Percentiles rank a stretch among this genome's conserved stretches.
Evolutionary conservation across 192 early-diverging fungal species (phyloP).

Genomic region (Coemansia sp.): DNA sequence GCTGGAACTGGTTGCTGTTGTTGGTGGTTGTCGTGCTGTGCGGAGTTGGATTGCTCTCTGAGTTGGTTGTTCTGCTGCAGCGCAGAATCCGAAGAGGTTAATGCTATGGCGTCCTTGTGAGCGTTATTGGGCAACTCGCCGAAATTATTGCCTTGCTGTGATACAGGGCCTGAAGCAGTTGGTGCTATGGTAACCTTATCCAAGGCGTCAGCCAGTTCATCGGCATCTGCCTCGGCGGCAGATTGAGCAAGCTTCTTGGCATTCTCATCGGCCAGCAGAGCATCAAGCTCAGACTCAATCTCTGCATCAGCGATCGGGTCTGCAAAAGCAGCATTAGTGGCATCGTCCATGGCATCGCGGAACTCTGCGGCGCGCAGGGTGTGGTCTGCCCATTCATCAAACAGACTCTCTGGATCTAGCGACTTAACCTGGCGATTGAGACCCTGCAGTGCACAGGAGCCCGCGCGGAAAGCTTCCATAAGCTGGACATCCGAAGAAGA

Average conservation of each 20-base stretch:
- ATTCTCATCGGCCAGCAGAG: conserved; percentile 17
- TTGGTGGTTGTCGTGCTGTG: too few relatives aligned
- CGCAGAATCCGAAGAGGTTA: too few relatives aligned
- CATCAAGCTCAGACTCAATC: conserved; percentile 45
- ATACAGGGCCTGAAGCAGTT: background rate
- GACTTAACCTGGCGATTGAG: conserved; percentile 16
- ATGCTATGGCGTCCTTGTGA: too few relatives aligned
- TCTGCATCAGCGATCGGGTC: conserved; percentile 12
- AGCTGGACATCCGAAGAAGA: conserved; percentile 38
- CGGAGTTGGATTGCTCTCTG: too few relatives aligned
- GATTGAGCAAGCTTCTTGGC: background rate
- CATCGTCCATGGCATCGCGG: conserved; percentile 15
- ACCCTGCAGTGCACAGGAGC: conserved; percentile 22
- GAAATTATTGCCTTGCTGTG: too few relatives aligned
- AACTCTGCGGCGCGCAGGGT: conserved; percentile 16
- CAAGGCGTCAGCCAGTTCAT: conserved; percentile 14
- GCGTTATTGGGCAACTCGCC: too few relatives aligned
- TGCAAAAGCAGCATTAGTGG: background rate
- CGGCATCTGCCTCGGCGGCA: background rate
- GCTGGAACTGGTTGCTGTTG: too few relatives aligned
- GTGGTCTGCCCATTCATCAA: conserved; percentile 41
- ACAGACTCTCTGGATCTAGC: conserved; percentile 6
- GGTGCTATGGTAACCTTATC: conserved; percentile 10
- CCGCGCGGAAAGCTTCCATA: conserved; percentile 26
- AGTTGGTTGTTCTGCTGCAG: too few relatives aligned